Conservation (phyloP, 2,329 filamentous ascomycete genomes). For the Pestalotiopsis sp. region DNA sequence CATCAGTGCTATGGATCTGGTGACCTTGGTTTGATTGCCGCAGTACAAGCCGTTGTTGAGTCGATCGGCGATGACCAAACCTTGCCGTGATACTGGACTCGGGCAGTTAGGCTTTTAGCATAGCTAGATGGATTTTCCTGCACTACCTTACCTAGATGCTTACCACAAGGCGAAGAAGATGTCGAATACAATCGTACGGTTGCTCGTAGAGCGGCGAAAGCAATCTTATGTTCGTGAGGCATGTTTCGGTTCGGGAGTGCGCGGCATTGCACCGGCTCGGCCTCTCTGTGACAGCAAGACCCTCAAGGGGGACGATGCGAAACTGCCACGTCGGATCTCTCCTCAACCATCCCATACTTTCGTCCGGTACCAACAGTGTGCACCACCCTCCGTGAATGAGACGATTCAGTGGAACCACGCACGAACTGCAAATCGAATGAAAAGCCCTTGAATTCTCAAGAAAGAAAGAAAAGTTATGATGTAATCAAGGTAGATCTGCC, state of each 20-base stretch:
- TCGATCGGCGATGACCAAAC: not conserved
- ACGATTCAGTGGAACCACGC: not conserved
- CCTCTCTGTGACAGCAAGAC: not conserved
- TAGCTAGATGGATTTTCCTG: not conserved
- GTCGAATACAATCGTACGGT: not conserved
- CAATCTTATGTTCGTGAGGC: not conserved
- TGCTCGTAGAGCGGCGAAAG: not conserved
- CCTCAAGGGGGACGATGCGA: conserved; percentile 2
- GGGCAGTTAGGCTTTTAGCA: not conserved
- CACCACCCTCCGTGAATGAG: not conserved
- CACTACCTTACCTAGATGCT: too few species aligned
- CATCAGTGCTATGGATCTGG: not conserved
- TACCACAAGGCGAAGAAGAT: not conserved
- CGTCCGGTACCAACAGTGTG: not conserved
- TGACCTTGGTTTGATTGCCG: not conserved
- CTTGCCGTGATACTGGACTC: not conserved
- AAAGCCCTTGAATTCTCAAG: not conserved
- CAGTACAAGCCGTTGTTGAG: not conserved
- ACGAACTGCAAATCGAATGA: not conserved
- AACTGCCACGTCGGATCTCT: not conserved
- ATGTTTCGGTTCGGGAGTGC: not conserved
- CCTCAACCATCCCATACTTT: not conserved
- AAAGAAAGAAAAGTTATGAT: not conserved
- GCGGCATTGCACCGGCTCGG: conserved; percentile 3
- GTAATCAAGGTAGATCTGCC: conserved; percentile 7